Evolutionary conservation across 176 grass and related monocot genomes (phyloP).

Genomic region (Juncus effusus): DNA sequence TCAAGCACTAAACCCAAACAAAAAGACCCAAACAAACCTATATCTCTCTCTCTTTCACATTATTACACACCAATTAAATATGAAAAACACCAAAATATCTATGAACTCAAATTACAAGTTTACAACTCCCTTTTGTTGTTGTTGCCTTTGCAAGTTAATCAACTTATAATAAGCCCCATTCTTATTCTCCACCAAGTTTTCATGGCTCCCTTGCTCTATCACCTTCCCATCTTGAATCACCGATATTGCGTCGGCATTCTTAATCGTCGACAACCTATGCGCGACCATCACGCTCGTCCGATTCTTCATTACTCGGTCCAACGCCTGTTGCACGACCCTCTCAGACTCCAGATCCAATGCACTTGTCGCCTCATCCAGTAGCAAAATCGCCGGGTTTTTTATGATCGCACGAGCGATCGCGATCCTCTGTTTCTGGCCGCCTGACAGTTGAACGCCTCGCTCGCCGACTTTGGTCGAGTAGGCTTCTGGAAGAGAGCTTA

Average conservation of each 20-base stretch:
- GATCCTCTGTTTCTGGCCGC: slow-evolving; percentile 90
- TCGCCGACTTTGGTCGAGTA: slow-evolving; percentile 87
- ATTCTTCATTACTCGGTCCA: slow-evolving; percentile 81
- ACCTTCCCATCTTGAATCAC: slow-evolving; percentile 89
- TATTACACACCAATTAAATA: slow-evolving; percentile 3
- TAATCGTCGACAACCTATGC: slow-evolving; percentile 83
- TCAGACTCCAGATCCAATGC: slow-evolving; percentile 88
- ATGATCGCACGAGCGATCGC: slow-evolving; percentile 92
- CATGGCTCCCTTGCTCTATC: slow-evolving; percentile 74
- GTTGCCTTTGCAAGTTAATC: slow-evolving; percentile 70
- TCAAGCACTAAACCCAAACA: background rate
- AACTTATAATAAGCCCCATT: slow-evolving; percentile 78
- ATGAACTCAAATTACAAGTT: slow-evolving; percentile 6
- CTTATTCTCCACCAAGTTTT: slow-evolving; percentile 57
- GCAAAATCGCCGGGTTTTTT: slow-evolving; percentile 67
- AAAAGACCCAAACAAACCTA: slow-evolving; percentile 10
- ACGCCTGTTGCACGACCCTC: slow-evolving; percentile 81
- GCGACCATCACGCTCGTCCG: slow-evolving; percentile 90
- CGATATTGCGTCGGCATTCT: slow-evolving; percentile 84
- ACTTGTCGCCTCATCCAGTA: slow-evolving; percentile 92
- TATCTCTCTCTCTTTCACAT: background rate
- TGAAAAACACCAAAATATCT: slow-evolving; percentile 4
- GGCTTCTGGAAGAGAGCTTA: slow-evolving; percentile 83
- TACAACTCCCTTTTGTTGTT: slow-evolving; percentile 30
- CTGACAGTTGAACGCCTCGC: slow-evolving; percentile 86